Evolutionary conservation across 2,329 filamentous ascomycete genomes (phyloP), one percentile per base, ranked within the genome.

Genomic region (Colletotrichum chlorophyti): DNA sequence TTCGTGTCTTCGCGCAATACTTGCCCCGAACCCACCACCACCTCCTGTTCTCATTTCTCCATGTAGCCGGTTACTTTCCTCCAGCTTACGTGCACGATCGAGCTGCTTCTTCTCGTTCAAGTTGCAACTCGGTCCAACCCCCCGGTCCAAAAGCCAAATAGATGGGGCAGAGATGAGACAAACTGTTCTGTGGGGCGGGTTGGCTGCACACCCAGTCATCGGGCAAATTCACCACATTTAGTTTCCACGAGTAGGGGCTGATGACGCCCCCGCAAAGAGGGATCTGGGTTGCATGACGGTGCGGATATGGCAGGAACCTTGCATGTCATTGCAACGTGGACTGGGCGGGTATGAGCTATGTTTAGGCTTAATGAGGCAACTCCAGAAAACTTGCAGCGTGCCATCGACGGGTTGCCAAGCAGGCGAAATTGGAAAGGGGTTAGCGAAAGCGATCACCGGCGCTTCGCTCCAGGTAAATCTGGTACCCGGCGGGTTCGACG

Each of bases 191-290:
- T n/a, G n/a, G n/a, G n/a, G n/a, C n/a, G n/a, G n/a, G n/a, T n/a
- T n/a, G n/a, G n/a, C n/a, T n/a, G n/a, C n/a, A n/a, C 26, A 45
- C 21, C n/a, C 26, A 12, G 15, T 6, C 5, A 10, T 40, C 19
- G 17, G 54, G 40, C 32, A 46, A 58, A 58, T 53, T n/a, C 48
- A 29, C 32, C 26, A 32, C 54, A 17, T 21, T 32, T 34, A 17
- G 34, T 34, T 58, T 53, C 53, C 53, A 58, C 53, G 53, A 58
- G 53, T 58, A 58, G 48, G 32, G 48, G 27, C 12, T 14, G 17
- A 15, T 32, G 19, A 31, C 19, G 29, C 17, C 47, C 48, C 40
- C 40, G 47, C 52, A 35, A 10, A 19, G 14, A 15, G 43, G n/a
- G 27, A 49, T 27, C 40, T 46, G 41, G 15, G 34, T 27, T 51